Percentiles rank a stretch among this genome's conserved stretches.
phyloP scores from a whole-genome alignment of 441 rosid genomes.

The Hura crepitans region DNA sequence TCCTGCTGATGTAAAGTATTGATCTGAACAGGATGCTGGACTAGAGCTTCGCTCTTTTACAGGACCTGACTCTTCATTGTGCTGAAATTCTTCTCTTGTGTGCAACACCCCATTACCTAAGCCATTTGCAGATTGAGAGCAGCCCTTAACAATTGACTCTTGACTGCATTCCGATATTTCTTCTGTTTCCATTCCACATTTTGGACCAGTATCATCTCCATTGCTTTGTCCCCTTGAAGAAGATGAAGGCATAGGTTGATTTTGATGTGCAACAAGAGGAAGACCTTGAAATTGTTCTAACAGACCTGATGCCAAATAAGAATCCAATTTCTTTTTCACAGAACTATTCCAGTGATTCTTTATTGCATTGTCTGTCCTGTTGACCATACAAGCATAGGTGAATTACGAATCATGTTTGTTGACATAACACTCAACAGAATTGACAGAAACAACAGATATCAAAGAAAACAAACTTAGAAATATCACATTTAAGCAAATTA shows the following conservation, averaged over 20 bases:
- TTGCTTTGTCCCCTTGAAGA: conserved; percentile 60
- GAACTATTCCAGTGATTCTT: conserved; percentile 99
- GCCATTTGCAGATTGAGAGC: conserved; percentile 65
- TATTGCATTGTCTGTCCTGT: conserved; percentile 98
- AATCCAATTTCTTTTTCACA: conserved; percentile 92
- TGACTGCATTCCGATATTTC: conserved; percentile 94
- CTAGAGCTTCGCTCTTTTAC: conserved; percentile 51
- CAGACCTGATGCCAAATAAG: conserved; percentile 83
- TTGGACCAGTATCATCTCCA: conserved; percentile 62
- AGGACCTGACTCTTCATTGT: conserved; percentile 42
- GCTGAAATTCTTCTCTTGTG: conserved; percentile 44
- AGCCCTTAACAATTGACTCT: conserved; percentile 51
- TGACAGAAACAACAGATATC: background rate
- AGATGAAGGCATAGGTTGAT: conserved; percentile 50
- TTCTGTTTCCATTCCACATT: conserved; percentile 55
- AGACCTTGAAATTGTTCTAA: conserved; percentile 68
- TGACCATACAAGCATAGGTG: conserved; percentile 27
- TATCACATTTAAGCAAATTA: conserved; percentile 4
- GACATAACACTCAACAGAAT: background rate
- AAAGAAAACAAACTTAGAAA: conserved; percentile 3
- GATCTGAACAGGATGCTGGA: conserved; percentile 58
- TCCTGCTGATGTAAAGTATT: conserved; percentile 49
- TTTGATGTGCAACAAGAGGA: conserved; percentile 56
- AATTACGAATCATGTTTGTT: conserved; percentile 1
- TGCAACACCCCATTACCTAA: conserved; percentile 39